Evolutionary conservation across 306 rosid genomes (phyloP), one percentile per base, ranked within the genome.

Genomic region (Citrullus amarus): DNA sequence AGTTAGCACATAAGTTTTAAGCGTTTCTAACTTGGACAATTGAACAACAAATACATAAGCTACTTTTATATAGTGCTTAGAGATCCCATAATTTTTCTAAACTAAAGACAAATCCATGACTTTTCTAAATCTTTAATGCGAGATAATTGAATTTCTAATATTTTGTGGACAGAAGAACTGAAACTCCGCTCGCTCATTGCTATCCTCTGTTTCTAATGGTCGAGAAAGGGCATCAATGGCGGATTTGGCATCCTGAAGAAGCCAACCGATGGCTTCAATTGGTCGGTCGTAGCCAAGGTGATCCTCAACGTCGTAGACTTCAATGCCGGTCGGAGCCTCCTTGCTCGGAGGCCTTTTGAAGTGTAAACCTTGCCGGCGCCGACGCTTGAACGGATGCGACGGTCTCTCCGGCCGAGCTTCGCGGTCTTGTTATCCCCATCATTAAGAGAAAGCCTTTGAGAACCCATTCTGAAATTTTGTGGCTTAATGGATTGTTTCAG

Each of bases 171-270:
- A 25, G 28, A 25, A 25, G 28, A 25, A 25, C 28, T 38, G 13
- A 62, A 62, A 28, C 3, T 65, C 48, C 38, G 28, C 3, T 32
- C 38, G 10, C 1, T 3, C 3, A 25, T 39, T 16, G 3, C 0
- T 6, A 20, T 53, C 16, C 3, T 39, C 74, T 38, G 74, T 18
- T 38, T 65, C 12, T 36, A 20, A 39, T 4, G 74, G 48, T 67
- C 15, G 16, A 67, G 74, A 67, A 16, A 67, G 74, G 17, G 32
- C 74, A 67, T 67, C 74, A 39, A 67, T 67, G 74, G 74, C 74
- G 8, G 74, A 17, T 67, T 67, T 67, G 7, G 74, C 74, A 41
- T 41, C 9, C 51, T n/a, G 15, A 39, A 67, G 48, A 41, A 71
- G 58, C 77, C 77, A 71, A 9, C 48, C 78, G 0, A 73, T 3